Evolutionary conservation across 495 filamentous ascomycete genomes (phyloP), one percentile per base, ranked within the genome.

Genomic region (Penicillium samsonianum): DNA sequence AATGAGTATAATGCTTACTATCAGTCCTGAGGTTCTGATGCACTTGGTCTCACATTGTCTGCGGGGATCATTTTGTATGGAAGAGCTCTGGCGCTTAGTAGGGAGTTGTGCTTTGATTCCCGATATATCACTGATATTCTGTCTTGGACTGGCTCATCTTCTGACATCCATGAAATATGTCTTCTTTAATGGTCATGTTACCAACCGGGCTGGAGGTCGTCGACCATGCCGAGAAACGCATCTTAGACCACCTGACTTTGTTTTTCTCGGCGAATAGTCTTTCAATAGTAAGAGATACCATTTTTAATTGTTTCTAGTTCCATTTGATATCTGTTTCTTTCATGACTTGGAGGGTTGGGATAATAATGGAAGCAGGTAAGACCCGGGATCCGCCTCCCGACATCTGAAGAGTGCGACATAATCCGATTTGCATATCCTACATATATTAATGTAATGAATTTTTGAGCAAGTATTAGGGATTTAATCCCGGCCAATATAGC

Each of bases 1-100:
- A 79, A 71, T 25, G 84, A 86, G 55, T 85, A 87, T 54, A 78
- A 84, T 58, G 80, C 78, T 17, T 86, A 82, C 53, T 78, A 89
- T 60, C 84, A 80, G 62, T 71, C 73, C 48, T 77, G 52, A 71
- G n/a, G 1, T 17, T 22, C 10, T 26, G 10, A 19, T 57, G 22
- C 17, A n/a, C 25, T 48, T 2, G 38, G 14, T 23, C 8, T 54
- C 11, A 33, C 20, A 30, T n/a, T 5, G 16, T 31, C n/a, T 10
- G 23, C 16, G 22, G 35, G n/a, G 8, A 30, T 40, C 7, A 52
- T 40, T 17, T 51, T 25, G n/a, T 19, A 26, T 26, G 40, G 35
- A 25, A 28, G 11, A 33, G 16, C 26, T 22, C 17, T 16, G 10
- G 50, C 31, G 10, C 31, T 8, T n/a, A 16, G 14, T 16, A 11